These are phyloP conservation scores for Rhizopogon vulgaris DNA, from an alignment of 768 basidiomycete genomes.

Conservation along the genomic window DNA sequence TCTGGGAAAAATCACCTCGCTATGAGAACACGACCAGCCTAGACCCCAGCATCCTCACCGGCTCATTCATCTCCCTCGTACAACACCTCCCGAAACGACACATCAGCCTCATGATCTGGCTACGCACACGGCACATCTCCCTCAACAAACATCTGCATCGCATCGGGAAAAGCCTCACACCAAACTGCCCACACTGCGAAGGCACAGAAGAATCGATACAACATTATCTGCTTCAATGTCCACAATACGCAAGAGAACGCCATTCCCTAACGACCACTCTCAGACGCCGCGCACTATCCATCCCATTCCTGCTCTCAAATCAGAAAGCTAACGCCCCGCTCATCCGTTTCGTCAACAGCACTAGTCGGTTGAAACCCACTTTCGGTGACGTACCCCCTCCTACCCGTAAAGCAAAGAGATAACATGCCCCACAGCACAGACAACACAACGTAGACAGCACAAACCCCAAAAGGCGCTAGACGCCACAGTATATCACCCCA, in stretches of 20 bases:
- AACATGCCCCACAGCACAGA: neutral
- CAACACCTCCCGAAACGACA: neutral
- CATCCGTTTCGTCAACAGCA: constrained; percentile 2
- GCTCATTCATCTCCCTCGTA: neutral
- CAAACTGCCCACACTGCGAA: constrained; percentile 22
- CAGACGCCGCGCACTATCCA: neutral
- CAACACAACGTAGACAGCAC: neutral
- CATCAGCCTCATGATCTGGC: neutral
- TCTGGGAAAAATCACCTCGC: constrained; percentile 1
- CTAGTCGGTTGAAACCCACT: neutral
- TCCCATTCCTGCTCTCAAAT: constrained; percentile 1
- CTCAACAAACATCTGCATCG: constrained; percentile 24
- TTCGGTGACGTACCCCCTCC: neutral
- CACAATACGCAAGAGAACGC: constrained; percentile 6
- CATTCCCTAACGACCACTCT: neutral
- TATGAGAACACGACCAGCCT: neutral
- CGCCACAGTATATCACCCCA: no score
- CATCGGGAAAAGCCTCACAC: constrained; percentile 16
- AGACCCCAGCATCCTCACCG: neutral
- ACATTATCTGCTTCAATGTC: constrained; percentile 13
- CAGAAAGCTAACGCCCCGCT: neutral
- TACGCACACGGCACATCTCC: constrained; percentile 25
- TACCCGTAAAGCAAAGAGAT: neutral
- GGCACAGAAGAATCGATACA: neutral
- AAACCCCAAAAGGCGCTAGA: no score